Evolutionary conservation across 1,139 yeast species (phyloP), one percentile per base, ranked within the genome.

Genomic region (Yamadazyma blattariae): DNA sequence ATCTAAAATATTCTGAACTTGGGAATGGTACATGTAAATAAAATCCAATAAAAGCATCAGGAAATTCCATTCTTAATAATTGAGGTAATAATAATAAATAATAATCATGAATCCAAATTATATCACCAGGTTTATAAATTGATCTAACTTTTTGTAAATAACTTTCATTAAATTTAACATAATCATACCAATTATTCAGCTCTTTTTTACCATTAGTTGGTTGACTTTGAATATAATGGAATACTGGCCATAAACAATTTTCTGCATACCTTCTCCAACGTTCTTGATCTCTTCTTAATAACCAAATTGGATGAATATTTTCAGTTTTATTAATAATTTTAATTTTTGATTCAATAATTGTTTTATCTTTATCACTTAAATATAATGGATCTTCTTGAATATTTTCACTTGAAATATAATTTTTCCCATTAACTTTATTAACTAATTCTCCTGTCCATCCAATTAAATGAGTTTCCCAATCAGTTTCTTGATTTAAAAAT

Each of bases 371-470:
- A 9, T 74, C 76, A 36, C 77, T 71, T 45, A 83, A 57, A 50
- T 81, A 79, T 40, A 80, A 64, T 1, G 90, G 83, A 46, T 79
- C 87, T 33, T 73, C 78, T 29, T 66, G 60, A 31, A 40, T 62
- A 16, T 50, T 46, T 18, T 53, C 57, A 23, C 38, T 40, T 7
- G 38, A 32, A 19, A 35, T 35, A 17, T 32, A 35, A 15, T 33
- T 35, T 36, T 29, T 35, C 50, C 57, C 33, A 58, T 54, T 31
- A 16, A 35, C 39, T 38, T 64, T 61, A 39, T 70, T 64, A 37
- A 69, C 68, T 43, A 89, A 67, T 58, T 89, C 97, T 19, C 98
- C 98, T 0, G 97, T 85, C 99, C 99, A 94, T 1, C 90, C 97
- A 36, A 94, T 81, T 40, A 88, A 64, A 45, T 88, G 86, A 31